Evolutionary conservation across 2,329 filamentous ascomycete species (phyloP), one percentile per base, ranked within the genome.

Genomic region (Leptosphaerulina australis): DNA sequence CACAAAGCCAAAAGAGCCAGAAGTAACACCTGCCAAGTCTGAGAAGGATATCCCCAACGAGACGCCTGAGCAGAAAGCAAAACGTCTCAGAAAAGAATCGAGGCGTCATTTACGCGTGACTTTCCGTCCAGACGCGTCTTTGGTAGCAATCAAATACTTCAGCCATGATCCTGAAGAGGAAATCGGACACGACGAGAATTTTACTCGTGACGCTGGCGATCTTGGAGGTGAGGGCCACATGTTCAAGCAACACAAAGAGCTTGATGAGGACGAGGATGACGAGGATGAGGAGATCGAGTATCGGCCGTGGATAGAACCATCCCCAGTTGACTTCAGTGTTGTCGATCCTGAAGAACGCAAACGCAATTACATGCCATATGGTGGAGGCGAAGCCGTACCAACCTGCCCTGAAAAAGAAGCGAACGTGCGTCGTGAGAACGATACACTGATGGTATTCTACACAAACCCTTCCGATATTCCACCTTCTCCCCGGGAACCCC

Each of bases 151-250:
- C 45, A 82, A 83, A 56, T 76, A 86, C 39, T 91, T 92, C 73
- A 83, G 85, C 45, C 88, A 90, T 62, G 86, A 90, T 54, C 84
- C 83, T 1, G 81, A 82, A 1, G 88, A 91, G 66, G 87, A 90
- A 59, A 79, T 85, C 49, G 86, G 85, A 44, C 81, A 88, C 46
- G 82, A 83, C 44, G 78, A 81, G 46, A 87, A 84, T 63, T 85
- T 90, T 79, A 81, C 87, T 30, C 83, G 84, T 38, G 88, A 91
- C 69, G 87, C 87, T 3, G 82, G 82, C 22, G 88, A 91, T 66
- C 86, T 90, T 62, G 84, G 85, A 39, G 85, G 84, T 4, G 89
- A 81, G 62, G 78, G 78, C 25, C 75, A 76, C 31, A 78, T 79
- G 75, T 76, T 81, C 70, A 80, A 80, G 60, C 75, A 78, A 53